Evolutionary conservation across 2,329 filamentous ascomycete species (phyloP).

Genomic region (Aureobasidium sp.): DNA sequence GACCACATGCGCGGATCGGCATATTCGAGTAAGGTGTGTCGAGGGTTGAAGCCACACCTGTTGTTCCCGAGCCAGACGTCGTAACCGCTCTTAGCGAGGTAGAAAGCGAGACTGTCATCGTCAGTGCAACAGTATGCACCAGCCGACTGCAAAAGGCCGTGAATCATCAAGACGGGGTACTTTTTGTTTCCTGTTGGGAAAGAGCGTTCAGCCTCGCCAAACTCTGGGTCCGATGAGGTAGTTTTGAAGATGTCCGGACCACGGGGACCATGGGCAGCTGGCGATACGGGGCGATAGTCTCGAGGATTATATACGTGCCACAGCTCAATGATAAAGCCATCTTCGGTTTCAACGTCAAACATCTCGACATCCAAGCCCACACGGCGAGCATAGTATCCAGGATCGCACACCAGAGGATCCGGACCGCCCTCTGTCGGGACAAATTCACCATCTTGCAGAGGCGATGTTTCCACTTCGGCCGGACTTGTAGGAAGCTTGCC

Average conservation of each 20-base stretch:
- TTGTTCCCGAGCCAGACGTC: slow-evolving; percentile 97
- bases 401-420: slow-evolving; percentile 69
- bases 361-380: slow-evolving; percentile 80
- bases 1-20: slow-evolving; percentile 88
- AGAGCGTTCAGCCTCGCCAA: slow-evolving; percentile 29
- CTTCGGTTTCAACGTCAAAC: slow-evolving; percentile 81
- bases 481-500: not conserved
- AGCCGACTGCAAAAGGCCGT: slow-evolving; percentile 77
- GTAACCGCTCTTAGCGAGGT: slow-evolving; percentile 81
- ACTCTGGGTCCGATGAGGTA: slow-evolving; percentile 16
- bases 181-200: slow-evolving; percentile 38
- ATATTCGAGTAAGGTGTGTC: slow-evolving; percentile 61
- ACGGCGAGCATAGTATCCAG: slow-evolving; percentile 75
- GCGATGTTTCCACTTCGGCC: not conserved
- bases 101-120: slow-evolving; percentile 83
- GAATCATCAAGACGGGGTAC: slow-evolving; percentile 80
- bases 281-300: slow-evolving; percentile 49
- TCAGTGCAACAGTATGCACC: slow-evolving; percentile 88
- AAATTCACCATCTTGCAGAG: slow-evolving; percentile 45
- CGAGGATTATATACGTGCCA: slow-evolving; percentile 85
- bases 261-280: slow-evolving; percentile 43
- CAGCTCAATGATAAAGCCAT: slow-evolving; percentile 81
- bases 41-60: slow-evolving; percentile 72
- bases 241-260: slow-evolving; percentile 53
- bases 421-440: slow-evolving; percentile 69